Conservation (phyloP, 169 alveolate genomes). For the Neospora caninum region DNA sequence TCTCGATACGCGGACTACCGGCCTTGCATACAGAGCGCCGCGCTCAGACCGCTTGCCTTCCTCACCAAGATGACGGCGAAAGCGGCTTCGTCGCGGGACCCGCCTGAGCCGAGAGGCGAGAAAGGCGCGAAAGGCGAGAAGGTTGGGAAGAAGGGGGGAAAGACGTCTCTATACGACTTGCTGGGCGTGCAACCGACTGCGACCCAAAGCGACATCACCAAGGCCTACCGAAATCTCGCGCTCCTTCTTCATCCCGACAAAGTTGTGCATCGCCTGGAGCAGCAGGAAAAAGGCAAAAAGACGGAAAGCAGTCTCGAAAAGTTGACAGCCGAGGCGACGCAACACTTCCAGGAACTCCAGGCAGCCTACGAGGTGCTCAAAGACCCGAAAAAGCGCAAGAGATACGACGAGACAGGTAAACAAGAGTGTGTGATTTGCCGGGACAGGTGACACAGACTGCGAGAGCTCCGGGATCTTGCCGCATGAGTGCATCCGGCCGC, state of each 20-base stretch:
- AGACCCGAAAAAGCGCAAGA: slow-evolving; percentile 57
- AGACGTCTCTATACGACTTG: slow-evolving; percentile 64
- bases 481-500: no score
- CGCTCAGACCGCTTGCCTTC: no score
- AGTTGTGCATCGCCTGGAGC: slow-evolving; percentile 68
- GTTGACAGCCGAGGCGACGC: slow-evolving; percentile 47
- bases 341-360: slow-evolving; percentile 61
- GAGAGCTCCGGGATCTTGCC: no score
- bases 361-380: slow-evolving; percentile 62
- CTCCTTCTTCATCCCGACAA: slow-evolving; percentile 91
- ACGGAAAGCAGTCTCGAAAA: background rate
- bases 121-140: background rate
- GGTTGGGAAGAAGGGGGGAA: background rate
- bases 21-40: no score
- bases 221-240: slow-evolving; percentile 86
- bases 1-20: no score
- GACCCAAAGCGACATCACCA: slow-evolving; percentile 80
- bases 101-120: no score
- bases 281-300: background rate
- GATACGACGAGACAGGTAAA: slow-evolving; percentile 65
- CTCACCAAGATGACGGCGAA: no score
- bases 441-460: background rate
- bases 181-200: slow-evolving; percentile 71
- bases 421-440: no score
- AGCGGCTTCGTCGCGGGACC: no score